These are phyloP conservation scores for Colletotrichum cuscutae DNA, from an alignment of 2,329 filamentous ascomycete genomes.

Conservation along the genomic window DNA sequence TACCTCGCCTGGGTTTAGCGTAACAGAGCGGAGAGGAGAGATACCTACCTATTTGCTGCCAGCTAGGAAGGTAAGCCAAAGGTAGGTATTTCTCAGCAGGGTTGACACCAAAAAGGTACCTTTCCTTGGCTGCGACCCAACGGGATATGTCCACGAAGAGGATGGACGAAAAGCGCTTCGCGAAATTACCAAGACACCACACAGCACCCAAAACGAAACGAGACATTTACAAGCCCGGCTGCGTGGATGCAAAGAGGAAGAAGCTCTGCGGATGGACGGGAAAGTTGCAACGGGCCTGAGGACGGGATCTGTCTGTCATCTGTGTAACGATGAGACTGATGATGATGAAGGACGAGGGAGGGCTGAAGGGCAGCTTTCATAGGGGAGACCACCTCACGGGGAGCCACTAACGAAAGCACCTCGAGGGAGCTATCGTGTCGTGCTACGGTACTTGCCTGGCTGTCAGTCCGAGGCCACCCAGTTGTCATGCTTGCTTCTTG, in stretches of 20 bases:
- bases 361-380: neutral
- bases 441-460: neutral
- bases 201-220: neutral
- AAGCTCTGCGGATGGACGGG: neutral
- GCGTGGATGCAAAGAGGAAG: neutral
- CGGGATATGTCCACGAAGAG: constrained; percentile 11
- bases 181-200: constrained; percentile 29
- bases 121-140: neutral
- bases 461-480: constrained; percentile 8
- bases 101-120: neutral
- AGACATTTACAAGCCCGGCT: neutral
- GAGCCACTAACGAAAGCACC: neutral
- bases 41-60: neutral
- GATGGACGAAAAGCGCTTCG: constrained; percentile 9
- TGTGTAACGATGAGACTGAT: neutral
- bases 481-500: neutral
- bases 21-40: neutral
- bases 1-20: constrained; percentile 18
- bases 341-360: neutral
- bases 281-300: neutral
- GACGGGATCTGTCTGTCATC: neutral
- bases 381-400: neutral
- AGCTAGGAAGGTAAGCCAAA: too few relatives aligned
- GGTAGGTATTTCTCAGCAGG: neutral
- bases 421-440: neutral